Percentiles rank a stretch among this genome's conserved stretches.
Evolutionary conservation across 2,329 filamentous ascomycete species (phyloP).

Genomic region (Aspergillus alliaceus): DNA sequence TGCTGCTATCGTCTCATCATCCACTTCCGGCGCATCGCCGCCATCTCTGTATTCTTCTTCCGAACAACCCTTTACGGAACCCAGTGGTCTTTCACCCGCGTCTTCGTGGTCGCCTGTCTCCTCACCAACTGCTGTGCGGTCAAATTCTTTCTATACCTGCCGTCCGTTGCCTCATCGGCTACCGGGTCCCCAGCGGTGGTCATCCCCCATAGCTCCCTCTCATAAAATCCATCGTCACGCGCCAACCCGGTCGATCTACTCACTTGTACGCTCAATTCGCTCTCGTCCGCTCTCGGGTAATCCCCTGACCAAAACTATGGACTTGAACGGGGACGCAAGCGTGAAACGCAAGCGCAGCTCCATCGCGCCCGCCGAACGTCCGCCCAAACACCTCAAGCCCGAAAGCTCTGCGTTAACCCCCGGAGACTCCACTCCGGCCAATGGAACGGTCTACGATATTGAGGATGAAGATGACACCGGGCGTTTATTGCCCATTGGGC

Average conservation of each 20-base stretch:
- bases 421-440: conserved; percentile 43
- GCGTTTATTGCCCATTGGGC: conserved; percentile 45
- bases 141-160: background rate
- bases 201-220: conserved; percentile 10
- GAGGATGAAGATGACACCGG: conserved; percentile 49
- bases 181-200: conserved; percentile 6
- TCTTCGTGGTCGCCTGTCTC: background rate
- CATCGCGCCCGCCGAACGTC: conserved; percentile 50
- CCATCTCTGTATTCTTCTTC: conserved; percentile 8
- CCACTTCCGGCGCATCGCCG: conserved; percentile 10
- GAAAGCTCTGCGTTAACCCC: conserved; percentile 44
- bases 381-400: conserved; percentile 56
- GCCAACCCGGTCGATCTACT: conserved; percentile 13
- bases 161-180: background rate
- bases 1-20: conserved; percentile 12
- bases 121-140: background rate
- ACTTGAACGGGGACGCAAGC: conserved; percentile 49
- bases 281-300: conserved; percentile 8
- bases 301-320: conserved; percentile 39
- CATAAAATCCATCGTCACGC: conserved; percentile 13
- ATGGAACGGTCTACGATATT: conserved; percentile 46
- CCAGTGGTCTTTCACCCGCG: background rate
- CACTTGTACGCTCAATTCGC: conserved; percentile 3
- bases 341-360: conserved; percentile 59
- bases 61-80: background rate